Base-by-base conservation (phyloP, 805 yeast genomes). In the Suhomyces sp. region DNA sequence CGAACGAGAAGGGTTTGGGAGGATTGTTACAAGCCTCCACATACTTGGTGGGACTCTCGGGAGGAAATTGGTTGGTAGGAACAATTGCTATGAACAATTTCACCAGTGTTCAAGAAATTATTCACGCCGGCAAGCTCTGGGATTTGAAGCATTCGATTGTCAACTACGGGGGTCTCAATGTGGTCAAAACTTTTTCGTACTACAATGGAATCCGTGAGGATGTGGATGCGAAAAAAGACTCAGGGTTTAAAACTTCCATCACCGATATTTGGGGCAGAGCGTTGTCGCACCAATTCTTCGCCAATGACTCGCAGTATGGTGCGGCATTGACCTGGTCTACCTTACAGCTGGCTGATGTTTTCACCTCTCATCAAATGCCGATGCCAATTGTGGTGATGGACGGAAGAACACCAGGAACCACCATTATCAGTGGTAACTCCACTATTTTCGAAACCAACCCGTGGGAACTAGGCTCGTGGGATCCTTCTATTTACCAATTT, bases 41-140 rank as follows among this genome's bases (percentile, higher is more conserved):
- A 9, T 90, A 91, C 64, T 65, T 90, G 6, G 73, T 89, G 1
- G 96, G 94, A 8, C 77, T 89, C 33, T 84, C 91, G 8, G 78
- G 79, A 46, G 72, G 83, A 2, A 78, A 81, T 54, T 83, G 84
- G 66, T 85, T 89, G 51, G 89, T 83, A 1, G 86, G 84, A 1
- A 71, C 89, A 43, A 75, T 86, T 56, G 82, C 80, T 52, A 78
- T 81, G 61, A 82, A 83, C 39, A 83, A 81, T 47, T 89, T 84
- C 72, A 64, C 76, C 48, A 73, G 79, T 56, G 83, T 82, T 49
- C 73, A 78, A 45, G 62, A 65, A 2, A 66, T 74, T 43, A 31
- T 69, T 7, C 59, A 61, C 29, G 62, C 63, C 22, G 56, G 57
- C 17, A 49, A 57, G 9, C 61, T 74, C 49, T 74, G 79, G 79